Evolutionary conservation across 352 stramenopile genomes (phyloP).

Genomic region (Pythium vanterpoolii): DNA sequence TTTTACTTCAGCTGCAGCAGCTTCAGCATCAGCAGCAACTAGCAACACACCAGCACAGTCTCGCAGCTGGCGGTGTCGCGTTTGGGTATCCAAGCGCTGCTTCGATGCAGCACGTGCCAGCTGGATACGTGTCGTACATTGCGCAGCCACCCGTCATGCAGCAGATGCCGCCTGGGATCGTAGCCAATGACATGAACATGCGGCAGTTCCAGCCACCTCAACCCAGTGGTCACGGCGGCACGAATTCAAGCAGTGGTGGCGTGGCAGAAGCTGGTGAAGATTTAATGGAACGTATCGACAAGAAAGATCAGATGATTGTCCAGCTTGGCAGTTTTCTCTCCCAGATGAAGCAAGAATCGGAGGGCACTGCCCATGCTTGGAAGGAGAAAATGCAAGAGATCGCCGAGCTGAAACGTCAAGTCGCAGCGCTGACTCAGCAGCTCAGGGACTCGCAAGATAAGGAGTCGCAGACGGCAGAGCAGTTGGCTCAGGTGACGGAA

Average conservation of each 20-base stretch:
- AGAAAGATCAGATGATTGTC: slow-evolving; percentile 62
- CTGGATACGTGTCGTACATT: slow-evolving; percentile 4
- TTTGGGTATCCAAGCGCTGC: slow-evolving; percentile 9
- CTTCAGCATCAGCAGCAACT: slow-evolving; percentile 40
- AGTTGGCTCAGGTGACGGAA: slow-evolving; percentile 35
- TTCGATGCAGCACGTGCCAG: slow-evolving; percentile 10
- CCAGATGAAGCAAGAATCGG: slow-evolving; percentile 72
- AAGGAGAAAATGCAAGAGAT: slow-evolving; percentile 61
- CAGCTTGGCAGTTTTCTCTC: slow-evolving; percentile 67
- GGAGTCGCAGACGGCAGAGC: slow-evolving; percentile 29
- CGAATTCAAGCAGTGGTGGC: neutral
- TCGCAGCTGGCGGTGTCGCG: slow-evolving; percentile 2
- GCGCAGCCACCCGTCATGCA: slow-evolving; percentile 9
- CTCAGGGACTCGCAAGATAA: slow-evolving; percentile 33
- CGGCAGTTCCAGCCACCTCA: neutral
- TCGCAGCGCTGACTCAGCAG: slow-evolving; percentile 33
- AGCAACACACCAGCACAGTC: slow-evolving; percentile 31
- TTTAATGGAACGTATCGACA: slow-evolving; percentile 36
- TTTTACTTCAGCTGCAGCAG: slow-evolving; percentile 53
- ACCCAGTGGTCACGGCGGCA: neutral
- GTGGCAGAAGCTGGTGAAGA: slow-evolving; percentile 6
- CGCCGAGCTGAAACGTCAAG: slow-evolving; percentile 40
- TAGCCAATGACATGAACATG: neutral
- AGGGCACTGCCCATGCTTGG: slow-evolving; percentile 51
- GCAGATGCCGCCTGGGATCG: neutral